phyloP scores from a whole-genome alignment of 2,329 filamentous ascomycete species.

The Mollisia scopiformis region DNA sequence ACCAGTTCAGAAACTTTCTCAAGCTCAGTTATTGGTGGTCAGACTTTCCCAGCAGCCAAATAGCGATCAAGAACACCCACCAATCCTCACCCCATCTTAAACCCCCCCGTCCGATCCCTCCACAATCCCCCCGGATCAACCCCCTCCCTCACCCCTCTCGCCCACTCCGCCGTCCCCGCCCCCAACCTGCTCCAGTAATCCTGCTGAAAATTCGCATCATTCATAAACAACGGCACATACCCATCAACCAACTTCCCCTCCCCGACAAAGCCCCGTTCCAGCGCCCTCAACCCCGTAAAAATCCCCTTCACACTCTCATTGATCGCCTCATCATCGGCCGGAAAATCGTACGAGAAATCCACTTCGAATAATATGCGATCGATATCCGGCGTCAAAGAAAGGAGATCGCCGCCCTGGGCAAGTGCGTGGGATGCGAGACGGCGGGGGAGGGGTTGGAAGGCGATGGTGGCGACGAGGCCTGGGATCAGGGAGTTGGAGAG shows the following conservation, averaged over 20 bases:
- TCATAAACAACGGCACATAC: slow-evolving; percentile 39
- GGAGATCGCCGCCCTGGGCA: slow-evolving; percentile 28
- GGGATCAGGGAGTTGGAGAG: neutral
- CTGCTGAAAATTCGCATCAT: slow-evolving; percentile 32
- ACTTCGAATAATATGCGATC: slow-evolving; percentile 37
- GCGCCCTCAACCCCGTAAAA: slow-evolving; percentile 4
- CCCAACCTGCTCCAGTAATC: slow-evolving; percentile 17
- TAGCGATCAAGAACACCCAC: no score
- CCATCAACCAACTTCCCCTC: slow-evolving; percentile 6
- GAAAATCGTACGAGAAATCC: slow-evolving; percentile 27
- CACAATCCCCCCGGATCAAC: slow-evolving; percentile 34
- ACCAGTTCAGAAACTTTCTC: no score
- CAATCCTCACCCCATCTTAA: slow-evolving; percentile 14
- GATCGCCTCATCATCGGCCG: slow-evolving; percentile 1
- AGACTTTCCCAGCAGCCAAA: no score
- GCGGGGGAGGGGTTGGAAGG: slow-evolving; percentile 37
- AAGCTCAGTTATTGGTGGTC: no score
- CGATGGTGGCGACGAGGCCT: slow-evolving; percentile 26
- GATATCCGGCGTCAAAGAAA: slow-evolving; percentile 27
- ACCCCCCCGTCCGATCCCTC: slow-evolving; percentile 29
- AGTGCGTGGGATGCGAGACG: slow-evolving; percentile 24
- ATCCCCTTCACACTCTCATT: slow-evolving; percentile 2
- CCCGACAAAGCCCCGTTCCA: neutral
- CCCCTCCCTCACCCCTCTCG: slow-evolving; percentile 28
- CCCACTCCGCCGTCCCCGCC: neutral